A percentile compares a stretch with the other conserved stretches of the same genome.
Evolutionary conservation across 805 yeast species (phyloP).

Genomic region (Yarrowia hollandica): DNA sequence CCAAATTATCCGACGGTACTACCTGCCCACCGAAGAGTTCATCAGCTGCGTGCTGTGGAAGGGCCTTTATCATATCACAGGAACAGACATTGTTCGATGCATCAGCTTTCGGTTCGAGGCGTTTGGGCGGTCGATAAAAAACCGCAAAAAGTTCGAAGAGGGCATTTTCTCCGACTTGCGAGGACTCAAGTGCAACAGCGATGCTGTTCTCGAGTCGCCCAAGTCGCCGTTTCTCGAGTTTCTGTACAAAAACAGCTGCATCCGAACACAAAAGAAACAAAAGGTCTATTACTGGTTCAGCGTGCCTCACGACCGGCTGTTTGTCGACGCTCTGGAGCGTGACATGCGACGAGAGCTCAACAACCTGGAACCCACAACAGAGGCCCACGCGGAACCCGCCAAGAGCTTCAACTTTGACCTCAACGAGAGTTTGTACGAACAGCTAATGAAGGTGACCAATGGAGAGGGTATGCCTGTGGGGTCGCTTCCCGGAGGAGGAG

Average conservation of each 20-base stretch:
- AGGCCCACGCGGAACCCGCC: constrained; percentile 75
- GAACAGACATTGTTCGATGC: constrained; percentile 94
- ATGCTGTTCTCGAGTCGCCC: constrained; percentile 86
- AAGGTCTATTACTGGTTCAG: constrained; percentile 96
- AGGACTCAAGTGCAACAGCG: constrained; percentile 73
- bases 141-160: constrained; percentile 93
- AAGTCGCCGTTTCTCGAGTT: constrained; percentile 81
- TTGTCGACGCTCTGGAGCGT: constrained; percentile 90
- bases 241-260: constrained; percentile 78
- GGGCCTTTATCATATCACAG: constrained; percentile 83
- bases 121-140: constrained; percentile 81
- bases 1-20: constrained; percentile 83
- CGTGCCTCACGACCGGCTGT: constrained; percentile 88
- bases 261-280: constrained; percentile 93
- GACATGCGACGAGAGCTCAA: constrained; percentile 75
- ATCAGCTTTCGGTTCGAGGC: constrained; percentile 84
- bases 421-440: constrained; percentile 42
- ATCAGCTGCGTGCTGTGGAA: constrained; percentile 96
- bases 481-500: background rate
- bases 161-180: constrained; percentile 92
- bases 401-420: constrained; percentile 66
- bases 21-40: constrained; percentile 83
- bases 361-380: constrained; percentile 67
- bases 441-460: constrained; percentile 35
- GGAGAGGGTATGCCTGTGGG: background rate